These are phyloP conservation scores for Neofusicoccum sp. DNA, from an alignment of 2,329 filamentous ascomycete genomes.

Conservation along the genomic window DNA sequence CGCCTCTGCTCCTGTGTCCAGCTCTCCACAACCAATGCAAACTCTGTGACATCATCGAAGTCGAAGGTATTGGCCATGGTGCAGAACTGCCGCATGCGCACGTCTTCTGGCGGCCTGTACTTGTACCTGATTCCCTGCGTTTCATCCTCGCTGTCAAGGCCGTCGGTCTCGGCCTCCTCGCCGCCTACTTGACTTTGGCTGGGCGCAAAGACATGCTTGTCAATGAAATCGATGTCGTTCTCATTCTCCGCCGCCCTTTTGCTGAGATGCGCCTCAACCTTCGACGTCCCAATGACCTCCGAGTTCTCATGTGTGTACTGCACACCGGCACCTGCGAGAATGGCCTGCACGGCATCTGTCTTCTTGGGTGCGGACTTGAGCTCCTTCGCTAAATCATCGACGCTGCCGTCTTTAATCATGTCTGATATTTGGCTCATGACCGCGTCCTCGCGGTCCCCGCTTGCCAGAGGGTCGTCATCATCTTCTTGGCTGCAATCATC, in stretches of 20 bases:
- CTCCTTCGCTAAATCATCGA: conserved; percentile 30
- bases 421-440: conserved; percentile 74
- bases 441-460: conserved; percentile 61
- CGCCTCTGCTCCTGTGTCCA: conserved; percentile 85
- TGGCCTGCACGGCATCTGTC: conserved; percentile 80
- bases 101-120: conserved; percentile 74
- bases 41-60: conserved; percentile 75
- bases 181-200: conserved; percentile 38
- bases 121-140: conserved; percentile 51
- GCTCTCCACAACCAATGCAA: conserved; percentile 85
- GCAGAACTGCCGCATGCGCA: conserved; percentile 83
- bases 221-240: conserved; percentile 53
- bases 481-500: conserved; percentile 65
- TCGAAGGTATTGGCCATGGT: conserved; percentile 82
- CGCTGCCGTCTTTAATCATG: conserved; percentile 53
- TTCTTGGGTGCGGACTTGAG: conserved; percentile 41
- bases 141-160: conserved; percentile 26
- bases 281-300: conserved; percentile 90
- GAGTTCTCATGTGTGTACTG: conserved; percentile 97
- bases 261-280: conserved; percentile 83
- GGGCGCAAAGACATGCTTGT: conserved; percentile 62
- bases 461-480: conserved; percentile 28
- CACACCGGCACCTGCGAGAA: conserved; percentile 83
- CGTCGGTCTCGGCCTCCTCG: conserved; percentile 20
- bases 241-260: conserved; percentile 69